These are phyloP conservation scores for Daldinia concentrica DNA, from an alignment of 495 filamentous ascomycete species.

Conservation along the genomic window DNA sequence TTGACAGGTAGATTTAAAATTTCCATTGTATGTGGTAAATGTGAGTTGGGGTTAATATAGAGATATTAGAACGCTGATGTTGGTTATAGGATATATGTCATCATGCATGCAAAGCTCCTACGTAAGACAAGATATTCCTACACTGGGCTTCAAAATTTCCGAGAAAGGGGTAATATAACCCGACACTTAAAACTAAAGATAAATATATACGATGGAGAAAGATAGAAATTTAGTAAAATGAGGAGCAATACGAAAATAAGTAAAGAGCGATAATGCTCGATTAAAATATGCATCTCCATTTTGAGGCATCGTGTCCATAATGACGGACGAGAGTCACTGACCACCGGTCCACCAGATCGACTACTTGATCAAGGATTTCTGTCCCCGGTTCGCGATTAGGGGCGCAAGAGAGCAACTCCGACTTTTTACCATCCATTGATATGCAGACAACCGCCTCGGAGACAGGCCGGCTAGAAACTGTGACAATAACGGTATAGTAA, in stretches of 20 bases:
- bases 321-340: conserved; percentile 10
- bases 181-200: conserved; percentile 1
- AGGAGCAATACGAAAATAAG: conserved; percentile 2
- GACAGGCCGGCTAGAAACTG: conserved; percentile 15
- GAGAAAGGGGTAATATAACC: conserved; percentile 13
- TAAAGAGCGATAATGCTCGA: background rate
- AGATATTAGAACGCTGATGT: conserved; percentile 13
- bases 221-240: background rate
- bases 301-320: conserved; percentile 14
- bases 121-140: conserved; percentile 21
- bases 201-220: background rate
- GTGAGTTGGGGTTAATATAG: background rate
- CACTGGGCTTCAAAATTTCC: background rate
- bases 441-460: conserved; percentile 27
- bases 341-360: conserved; percentile 8
- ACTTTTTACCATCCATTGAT: conserved; percentile 29
- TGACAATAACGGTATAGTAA: conserved; percentile 37
- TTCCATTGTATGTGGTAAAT: conserved; percentile 30
- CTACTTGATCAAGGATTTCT: conserved; percentile 13
- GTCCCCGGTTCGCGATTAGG: conserved; percentile 22
- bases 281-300: conserved; percentile 18
- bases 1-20: conserved; percentile 3
- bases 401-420: conserved; percentile 29
- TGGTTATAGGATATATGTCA: conserved; percentile 23
- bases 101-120: conserved; percentile 23